Conservation (phyloP, 139 green algal genomes). For the Tetradesmus obliquus region DNA sequence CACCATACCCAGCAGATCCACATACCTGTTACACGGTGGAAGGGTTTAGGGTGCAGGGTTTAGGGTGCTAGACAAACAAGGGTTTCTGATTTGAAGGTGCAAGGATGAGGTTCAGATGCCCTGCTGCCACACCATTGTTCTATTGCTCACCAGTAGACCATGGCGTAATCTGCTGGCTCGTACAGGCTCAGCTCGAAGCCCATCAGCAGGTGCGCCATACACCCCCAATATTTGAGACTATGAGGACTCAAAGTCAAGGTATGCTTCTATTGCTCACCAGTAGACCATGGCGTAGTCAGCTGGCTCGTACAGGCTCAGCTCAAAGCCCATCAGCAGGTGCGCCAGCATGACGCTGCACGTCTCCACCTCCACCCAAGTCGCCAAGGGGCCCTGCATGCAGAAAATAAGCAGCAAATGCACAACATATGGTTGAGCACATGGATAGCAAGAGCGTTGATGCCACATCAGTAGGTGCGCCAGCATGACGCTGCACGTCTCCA, state of each 20-base stretch:
- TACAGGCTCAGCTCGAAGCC: constrained; percentile 90
- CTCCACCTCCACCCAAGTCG: constrained; percentile 80
- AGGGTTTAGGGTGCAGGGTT: too few relatives aligned
- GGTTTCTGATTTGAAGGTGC: too few relatives aligned
- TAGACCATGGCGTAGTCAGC: constrained; percentile 82
- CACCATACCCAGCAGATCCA: neutral
- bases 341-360: constrained; percentile 58
- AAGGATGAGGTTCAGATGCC: too few relatives aligned
- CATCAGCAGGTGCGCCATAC: constrained; percentile 76
- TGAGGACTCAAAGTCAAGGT: too few relatives aligned
- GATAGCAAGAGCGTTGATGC: constrained; percentile 56
- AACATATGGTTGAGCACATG: neutral
- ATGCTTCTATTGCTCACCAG: constrained; percentile 62
- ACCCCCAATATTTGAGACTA: too few relatives aligned
- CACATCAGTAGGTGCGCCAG: constrained; percentile 78
- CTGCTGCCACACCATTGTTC: too few relatives aligned
- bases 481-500: constrained; percentile 60
- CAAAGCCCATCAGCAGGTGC: constrained; percentile 86
- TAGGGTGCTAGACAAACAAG: too few relatives aligned
- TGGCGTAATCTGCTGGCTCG: constrained; percentile 73
- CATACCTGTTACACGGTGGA: neutral
- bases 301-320: constrained; percentile 83
- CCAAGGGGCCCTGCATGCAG: constrained; percentile 60
- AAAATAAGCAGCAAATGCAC: constrained; percentile 22
- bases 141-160: constrained; percentile 78